These are phyloP conservation scores for Naumovozyma castellii DNA, from an alignment of 805 yeast genomes.

Conservation along the genomic window DNA sequence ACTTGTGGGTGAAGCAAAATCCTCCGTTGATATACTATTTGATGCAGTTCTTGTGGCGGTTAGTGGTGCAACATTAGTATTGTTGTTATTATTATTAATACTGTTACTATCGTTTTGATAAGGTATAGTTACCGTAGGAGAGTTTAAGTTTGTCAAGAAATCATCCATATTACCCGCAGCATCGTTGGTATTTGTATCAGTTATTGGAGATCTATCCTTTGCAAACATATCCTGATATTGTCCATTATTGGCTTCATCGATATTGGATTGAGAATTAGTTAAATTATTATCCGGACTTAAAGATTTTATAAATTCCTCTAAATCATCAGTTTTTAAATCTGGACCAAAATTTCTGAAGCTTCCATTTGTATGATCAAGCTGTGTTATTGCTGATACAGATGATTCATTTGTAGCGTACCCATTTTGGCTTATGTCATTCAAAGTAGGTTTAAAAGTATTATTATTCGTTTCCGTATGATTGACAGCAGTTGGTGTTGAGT, in stretches of 20 bases:
- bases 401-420: neutral
- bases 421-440: neutral
- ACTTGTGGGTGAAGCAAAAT: neutral
- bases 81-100: neutral
- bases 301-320: neutral
- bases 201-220: neutral
- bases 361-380: neutral
- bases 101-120: neutral
- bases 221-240: neutral
- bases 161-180: neutral
- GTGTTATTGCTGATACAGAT: neutral
- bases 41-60: neutral
- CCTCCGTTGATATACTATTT: neutral
- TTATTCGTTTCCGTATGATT: neutral
- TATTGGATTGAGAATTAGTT: neutral
- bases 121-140: neutral
- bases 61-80: too few species aligned
- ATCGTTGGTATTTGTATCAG: neutral
- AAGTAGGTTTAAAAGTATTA: neutral
- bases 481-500: neutral
- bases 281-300: neutral
- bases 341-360: too few species aligned
- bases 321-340: neutral
- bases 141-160: neutral
- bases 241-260: too few species aligned